Percentiles rank a stretch among this genome's conserved stretches.
These are phyloP conservation scores for Coemansia sp. DNA, from an alignment of 192 early-diverging fungal genomes.

Conservation along the genomic window DNA sequence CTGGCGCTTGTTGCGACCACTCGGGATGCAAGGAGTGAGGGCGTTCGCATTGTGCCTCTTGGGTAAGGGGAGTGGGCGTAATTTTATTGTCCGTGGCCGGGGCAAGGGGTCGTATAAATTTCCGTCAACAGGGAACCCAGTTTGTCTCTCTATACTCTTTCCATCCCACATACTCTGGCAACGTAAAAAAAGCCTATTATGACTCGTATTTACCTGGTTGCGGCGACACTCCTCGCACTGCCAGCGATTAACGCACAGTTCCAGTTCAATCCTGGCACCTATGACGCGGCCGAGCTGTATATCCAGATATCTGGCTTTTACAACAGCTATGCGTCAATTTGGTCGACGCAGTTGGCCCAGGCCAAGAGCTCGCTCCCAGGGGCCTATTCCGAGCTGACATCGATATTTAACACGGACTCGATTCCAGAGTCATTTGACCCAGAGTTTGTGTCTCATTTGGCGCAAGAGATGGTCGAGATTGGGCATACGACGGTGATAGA, in stretches of 20 bases:
- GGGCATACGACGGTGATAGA: constrained; percentile 32
- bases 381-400: constrained; percentile 26
- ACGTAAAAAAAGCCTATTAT: not conserved
- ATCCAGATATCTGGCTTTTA: constrained; percentile 27
- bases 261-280: constrained; percentile 32
- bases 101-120: too few species aligned
- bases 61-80: not conserved
- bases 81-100: too few species aligned
- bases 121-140: not conserved
- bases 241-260: constrained; percentile 18
- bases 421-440: constrained; percentile 33
- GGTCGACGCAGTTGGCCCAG: constrained; percentile 20
- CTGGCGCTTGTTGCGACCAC: not conserved
- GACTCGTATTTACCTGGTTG: not conserved
- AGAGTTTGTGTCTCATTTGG: constrained; percentile 27
- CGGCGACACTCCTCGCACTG: not conserved
- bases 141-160: not conserved
- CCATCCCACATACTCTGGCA: not conserved
- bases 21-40: not conserved
- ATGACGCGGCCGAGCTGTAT: constrained; percentile 23
- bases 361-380: constrained; percentile 25
- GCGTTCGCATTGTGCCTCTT: not conserved
- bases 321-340: constrained; percentile 21
- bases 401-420: constrained; percentile 10
- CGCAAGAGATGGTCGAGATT: constrained; percentile 24